phyloP scores from a whole-genome alignment of 805 yeast species.

The Ogataea pini region DNA sequence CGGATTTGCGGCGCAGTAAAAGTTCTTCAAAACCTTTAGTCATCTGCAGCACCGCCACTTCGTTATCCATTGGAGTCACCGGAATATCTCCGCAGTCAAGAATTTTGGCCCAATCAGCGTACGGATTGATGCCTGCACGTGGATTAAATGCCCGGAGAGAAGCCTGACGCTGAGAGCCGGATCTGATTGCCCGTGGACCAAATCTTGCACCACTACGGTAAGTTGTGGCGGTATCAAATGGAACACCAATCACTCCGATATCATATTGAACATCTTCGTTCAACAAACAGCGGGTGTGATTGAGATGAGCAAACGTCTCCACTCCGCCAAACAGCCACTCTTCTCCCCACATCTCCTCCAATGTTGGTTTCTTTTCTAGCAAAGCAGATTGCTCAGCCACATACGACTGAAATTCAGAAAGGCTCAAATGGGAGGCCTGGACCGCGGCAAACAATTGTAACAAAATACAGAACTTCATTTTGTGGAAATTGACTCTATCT shows the following conservation, averaged over 20 bases:
- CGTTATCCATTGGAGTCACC: slow-evolving; percentile 59
- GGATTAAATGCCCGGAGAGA: slow-evolving; percentile 68
- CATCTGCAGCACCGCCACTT: slow-evolving; percentile 55
- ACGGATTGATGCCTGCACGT: slow-evolving; percentile 53
- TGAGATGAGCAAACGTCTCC: slow-evolving; percentile 74
- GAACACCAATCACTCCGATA: slow-evolving; percentile 74
- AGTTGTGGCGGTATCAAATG: slow-evolving; percentile 80
- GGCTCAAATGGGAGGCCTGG: slow-evolving; percentile 1
- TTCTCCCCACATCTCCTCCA: slow-evolving; percentile 69
- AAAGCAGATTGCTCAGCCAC: neutral
- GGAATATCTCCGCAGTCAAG: slow-evolving; percentile 62
- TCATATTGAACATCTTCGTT: slow-evolving; percentile 53
- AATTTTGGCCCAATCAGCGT: slow-evolving; percentile 48
- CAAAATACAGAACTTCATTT: neutral
- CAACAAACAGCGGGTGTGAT: slow-evolving; percentile 57
- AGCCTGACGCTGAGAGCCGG: slow-evolving; percentile 71
- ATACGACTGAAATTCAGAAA: neutral
- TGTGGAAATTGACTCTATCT: neutral
- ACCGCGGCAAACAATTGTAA: neutral
- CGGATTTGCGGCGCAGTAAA: slow-evolving; percentile 35
- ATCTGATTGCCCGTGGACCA: slow-evolving; percentile 73
- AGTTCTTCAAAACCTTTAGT: slow-evolving; percentile 56
- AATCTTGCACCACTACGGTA: slow-evolving; percentile 82
- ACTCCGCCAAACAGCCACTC: slow-evolving; percentile 74
- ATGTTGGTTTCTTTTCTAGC: slow-evolving; percentile 31